These are phyloP conservation scores for Nothophaeocryptopus gaeumannii DNA, from an alignment of 2,329 filamentous ascomycete species.

Conservation along the genomic window DNA sequence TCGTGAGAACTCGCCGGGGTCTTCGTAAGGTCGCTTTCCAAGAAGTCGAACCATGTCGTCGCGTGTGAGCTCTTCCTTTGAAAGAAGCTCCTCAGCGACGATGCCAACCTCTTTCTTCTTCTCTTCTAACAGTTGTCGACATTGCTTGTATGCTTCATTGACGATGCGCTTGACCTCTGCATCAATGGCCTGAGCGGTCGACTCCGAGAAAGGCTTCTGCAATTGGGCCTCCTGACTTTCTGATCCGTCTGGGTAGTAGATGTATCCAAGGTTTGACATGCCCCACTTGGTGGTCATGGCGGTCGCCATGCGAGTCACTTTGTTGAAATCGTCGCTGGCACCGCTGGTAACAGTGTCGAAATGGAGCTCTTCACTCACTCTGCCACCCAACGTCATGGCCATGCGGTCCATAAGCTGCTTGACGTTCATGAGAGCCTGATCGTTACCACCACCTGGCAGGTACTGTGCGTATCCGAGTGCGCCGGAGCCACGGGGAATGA, in stretches of 20 bases:
- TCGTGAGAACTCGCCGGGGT: slow-evolving; percentile 86
- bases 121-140: slow-evolving; percentile 74
- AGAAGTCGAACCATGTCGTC: slow-evolving; percentile 91
- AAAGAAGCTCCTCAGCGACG: slow-evolving; percentile 86
- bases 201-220: slow-evolving; percentile 93
- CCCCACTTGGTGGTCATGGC: slow-evolving; percentile 99
- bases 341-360: slow-evolving; percentile 95
- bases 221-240: slow-evolving; percentile 59
- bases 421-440: slow-evolving; percentile 93
- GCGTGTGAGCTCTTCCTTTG: slow-evolving; percentile 84
- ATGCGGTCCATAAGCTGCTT: slow-evolving; percentile 98
- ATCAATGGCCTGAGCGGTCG: slow-evolving; percentile 90
- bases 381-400: slow-evolving; percentile 97
- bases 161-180: slow-evolving; percentile 87
- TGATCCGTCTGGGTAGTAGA: slow-evolving; percentile 72
- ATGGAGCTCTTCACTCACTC: slow-evolving; percentile 92
- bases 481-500: slow-evolving; percentile 92
- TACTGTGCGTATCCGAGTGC: slow-evolving; percentile 96
- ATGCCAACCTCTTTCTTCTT: slow-evolving; percentile 87
- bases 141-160: slow-evolving; percentile 88
- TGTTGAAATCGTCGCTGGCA: slow-evolving; percentile 96
- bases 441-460: slow-evolving; percentile 81
- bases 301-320: slow-evolving; percentile 92
- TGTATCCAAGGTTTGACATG: slow-evolving; percentile 91
- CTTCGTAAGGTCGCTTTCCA: slow-evolving; percentile 78